Conservation (phyloP, 2,329 filamentous ascomycete genomes). For the Ophiocordyceps robertsii region DNA sequence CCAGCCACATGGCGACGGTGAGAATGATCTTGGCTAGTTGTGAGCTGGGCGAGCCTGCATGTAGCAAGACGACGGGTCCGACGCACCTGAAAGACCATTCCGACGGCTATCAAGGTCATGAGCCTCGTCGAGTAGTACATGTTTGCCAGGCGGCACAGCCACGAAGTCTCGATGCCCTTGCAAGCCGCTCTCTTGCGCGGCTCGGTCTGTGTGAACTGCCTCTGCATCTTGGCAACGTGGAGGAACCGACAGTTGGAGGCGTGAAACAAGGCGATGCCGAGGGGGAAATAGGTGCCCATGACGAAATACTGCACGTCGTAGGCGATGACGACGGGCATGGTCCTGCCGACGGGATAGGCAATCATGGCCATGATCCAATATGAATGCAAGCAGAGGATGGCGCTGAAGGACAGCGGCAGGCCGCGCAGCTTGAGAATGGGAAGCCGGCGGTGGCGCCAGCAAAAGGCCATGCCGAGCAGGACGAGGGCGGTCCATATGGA, state of each 20-base stretch:
- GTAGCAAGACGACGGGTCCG: too few relatives aligned
- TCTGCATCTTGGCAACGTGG: slow-evolving; percentile 34
- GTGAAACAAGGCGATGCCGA: slow-evolving; percentile 45
- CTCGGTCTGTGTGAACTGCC: slow-evolving; percentile 18
- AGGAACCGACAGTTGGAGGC: slow-evolving; percentile 40
- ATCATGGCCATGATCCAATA: slow-evolving; percentile 28
- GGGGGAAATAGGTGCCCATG: slow-evolving; percentile 44
- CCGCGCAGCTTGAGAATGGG: slow-evolving; percentile 26
- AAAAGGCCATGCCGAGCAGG: slow-evolving; percentile 20
- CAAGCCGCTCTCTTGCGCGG: slow-evolving; percentile 8
- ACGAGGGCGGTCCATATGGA: slow-evolving; percentile 14
- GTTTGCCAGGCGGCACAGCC: slow-evolving; percentile 20
- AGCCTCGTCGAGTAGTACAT: slow-evolving; percentile 24
- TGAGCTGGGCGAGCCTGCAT: not conserved
- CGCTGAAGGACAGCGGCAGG: slow-evolving; percentile 19
- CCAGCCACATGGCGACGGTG: slow-evolving; percentile 39
- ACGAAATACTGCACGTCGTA: slow-evolving; percentile 42
- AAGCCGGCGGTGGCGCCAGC: slow-evolving; percentile 16
- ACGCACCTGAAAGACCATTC: slow-evolving; percentile 34
- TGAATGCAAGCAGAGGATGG: slow-evolving; percentile 21
- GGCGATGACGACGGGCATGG: slow-evolving; percentile 24
- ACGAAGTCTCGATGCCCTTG: slow-evolving; percentile 14
- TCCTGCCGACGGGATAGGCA: slow-evolving; percentile 25
- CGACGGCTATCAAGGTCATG: slow-evolving; percentile 30
- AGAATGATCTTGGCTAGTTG: slow-evolving; percentile 28